phyloP scores from a whole-genome alignment of 2,329 filamentous ascomycete genomes.

The Elsinoe arachidis region DNA sequence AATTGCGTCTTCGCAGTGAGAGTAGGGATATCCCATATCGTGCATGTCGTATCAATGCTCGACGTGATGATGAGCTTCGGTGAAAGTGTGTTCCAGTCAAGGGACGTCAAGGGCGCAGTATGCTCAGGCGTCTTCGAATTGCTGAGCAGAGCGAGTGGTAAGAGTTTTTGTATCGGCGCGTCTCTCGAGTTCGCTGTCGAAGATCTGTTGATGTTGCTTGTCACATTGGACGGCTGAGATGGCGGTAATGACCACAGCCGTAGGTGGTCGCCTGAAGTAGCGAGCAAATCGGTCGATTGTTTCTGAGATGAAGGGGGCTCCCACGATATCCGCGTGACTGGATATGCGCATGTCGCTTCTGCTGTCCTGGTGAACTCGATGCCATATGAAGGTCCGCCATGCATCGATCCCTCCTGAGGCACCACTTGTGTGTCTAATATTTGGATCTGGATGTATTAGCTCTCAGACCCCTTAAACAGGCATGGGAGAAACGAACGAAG shows the following conservation, averaged over 20 bases:
- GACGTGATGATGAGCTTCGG: conserved; percentile 97
- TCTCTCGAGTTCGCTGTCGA: conserved; percentile 52
- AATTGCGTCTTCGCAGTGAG: conserved; percentile 96
- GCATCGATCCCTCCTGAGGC: conserved; percentile 57
- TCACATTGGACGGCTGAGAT: conserved; percentile 42
- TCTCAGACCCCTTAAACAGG: not conserved
- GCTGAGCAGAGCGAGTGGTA: conserved; percentile 82
- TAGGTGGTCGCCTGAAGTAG: conserved; percentile 90
- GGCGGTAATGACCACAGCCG: conserved; percentile 81
- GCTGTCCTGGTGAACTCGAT: conserved; percentile 90
- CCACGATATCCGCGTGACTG: conserved; percentile 90
- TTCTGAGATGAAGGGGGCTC: conserved; percentile 93
- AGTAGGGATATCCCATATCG: conserved; percentile 98
- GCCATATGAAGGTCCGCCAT: conserved; percentile 62
- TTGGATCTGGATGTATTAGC: conserved; percentile 63
- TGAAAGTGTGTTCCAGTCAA: conserved; percentile 97
- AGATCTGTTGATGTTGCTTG: conserved; percentile 61
- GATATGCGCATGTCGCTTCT: conserved; percentile 95
- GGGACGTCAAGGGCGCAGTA: conserved; percentile 86
- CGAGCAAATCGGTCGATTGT: conserved; percentile 86
- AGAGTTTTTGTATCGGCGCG: conserved; percentile 67
- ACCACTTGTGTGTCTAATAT: conserved; percentile 81
- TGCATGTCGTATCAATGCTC: conserved; percentile 97
- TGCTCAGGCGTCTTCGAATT: conserved; percentile 99
- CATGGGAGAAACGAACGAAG: conserved; percentile 55